Evolutionary conservation across 768 basidiomycete genomes (phyloP), one percentile per base, ranked within the genome.

Genomic region (Crassisporium funariophilum): DNA sequence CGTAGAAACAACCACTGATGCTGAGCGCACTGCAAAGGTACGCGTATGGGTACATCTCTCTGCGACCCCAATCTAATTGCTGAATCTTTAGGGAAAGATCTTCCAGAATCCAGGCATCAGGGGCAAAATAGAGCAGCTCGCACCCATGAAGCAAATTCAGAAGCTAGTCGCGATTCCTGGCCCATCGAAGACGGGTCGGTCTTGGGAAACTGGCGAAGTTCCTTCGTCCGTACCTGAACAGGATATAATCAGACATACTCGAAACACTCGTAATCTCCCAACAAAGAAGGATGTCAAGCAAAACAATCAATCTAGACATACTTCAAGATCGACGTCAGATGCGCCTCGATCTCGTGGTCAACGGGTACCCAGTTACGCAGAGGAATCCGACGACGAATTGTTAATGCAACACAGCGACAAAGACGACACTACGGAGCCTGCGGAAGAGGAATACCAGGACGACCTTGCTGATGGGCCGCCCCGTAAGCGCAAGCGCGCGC

Each of bases 211-310:
- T 36, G 58, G 56, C 7, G 66, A 74, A 43, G 62, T 84, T 10
- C 83, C 83, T 5, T 84, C 83, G 0, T 87, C 84, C 13, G 66
- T 79, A 35, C 82, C 83, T 3, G 75, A 77, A 29, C 77, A 84
- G 57, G 79, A 81, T 49, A 41, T 51, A 10, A 36, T 47, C 34
- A 56, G 59, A 24, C 56, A 53, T 10, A 41, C 38, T 16, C 44
- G 48, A 19, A 35, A 24, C 35, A 46, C 23, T 9, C 41, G 35
- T n/a, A n/a, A n/a, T n/a, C n/a, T n/a, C 25, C 11, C 38, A 9
- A 52, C 41, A 25, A 59, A 50, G 35, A 41, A 27, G 27, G 17
- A 34, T 13, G 17, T 34, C 5, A 37, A 42, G 24, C 46, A 35
- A 22, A 22, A 23, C 29, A 42, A 47, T 12, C 9, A 44, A 19